Base-by-base conservation (phyloP, 148 eudicot species). In the Nyssa sinensis region DNA sequence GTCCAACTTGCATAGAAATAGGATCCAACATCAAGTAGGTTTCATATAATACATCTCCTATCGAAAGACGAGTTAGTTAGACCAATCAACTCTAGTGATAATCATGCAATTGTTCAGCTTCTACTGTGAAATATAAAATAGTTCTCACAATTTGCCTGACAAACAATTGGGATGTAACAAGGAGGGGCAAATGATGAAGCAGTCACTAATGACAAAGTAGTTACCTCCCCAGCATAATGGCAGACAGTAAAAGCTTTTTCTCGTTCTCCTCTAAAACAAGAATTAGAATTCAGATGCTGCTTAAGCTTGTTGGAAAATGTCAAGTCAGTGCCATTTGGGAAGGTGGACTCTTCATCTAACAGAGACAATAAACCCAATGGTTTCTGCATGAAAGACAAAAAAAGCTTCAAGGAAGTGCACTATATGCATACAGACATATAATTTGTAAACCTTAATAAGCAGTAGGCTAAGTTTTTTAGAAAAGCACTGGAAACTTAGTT, bases 171-270 rank as follows among this genome's bases (percentile, higher is more conserved):
- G 58, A 69, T 3, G 27, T 28, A 49, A 62, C 34, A 60, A 58
- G 10, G 57, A 72, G n/a, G 72, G 14, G 25, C 35, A 61, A 37
- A 19, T 12, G 19, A 69, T 60, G 10, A 59, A 58, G 27, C 16
- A 61, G 14, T 64, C 44, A n/a, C 44, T 3, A 5, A n/a, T 37
- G 1, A 62, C 10, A 29, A 62, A 77, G 23, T 65, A 31, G 73
- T 73, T 85, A 96, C 98, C 94, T 96, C 97, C 76, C 99, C 99
- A 5, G 99, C 99, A 86, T 96, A 96, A 79, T 96, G 99, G 77
- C 85, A 75, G 34, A 95, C 96, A 37, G 84, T 81, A 78, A 96
- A 96, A 63, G 91, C 85, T 86, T 89, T 93, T 25, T 71, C 93
- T 62, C 93, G 88, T 74, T 92, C 97, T 83, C 94, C 98, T 85